Percentiles rank a stretch among this genome's conserved stretches.
Conservation (phyloP, 1,284 basidiomycete genomes). For the Malassezia sp. region DNA sequence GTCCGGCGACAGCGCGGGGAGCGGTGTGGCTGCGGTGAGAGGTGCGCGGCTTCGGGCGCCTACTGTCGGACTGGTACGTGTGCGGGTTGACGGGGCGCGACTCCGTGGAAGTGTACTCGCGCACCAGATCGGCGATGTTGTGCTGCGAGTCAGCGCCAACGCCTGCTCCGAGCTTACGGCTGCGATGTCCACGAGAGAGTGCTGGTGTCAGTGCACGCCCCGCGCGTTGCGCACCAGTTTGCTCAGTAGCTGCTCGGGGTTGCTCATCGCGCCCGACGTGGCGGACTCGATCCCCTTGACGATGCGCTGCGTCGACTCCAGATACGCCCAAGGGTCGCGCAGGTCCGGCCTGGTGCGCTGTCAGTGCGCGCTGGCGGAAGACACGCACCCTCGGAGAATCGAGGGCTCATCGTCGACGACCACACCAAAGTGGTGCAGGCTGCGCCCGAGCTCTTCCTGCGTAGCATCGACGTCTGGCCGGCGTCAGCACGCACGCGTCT, state of each 20-base stretch:
- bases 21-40: slow-evolving; percentile 17
- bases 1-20: slow-evolving; percentile 19
- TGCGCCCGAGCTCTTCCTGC: slow-evolving; percentile 32
- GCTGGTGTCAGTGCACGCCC: no score
- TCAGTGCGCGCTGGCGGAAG: no score
- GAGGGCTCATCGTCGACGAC: slow-evolving; percentile 39
- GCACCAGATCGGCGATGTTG: slow-evolving; percentile 31
- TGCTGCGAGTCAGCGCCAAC: no score
- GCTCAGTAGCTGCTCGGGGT: slow-evolving; percentile 31
- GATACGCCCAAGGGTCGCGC: slow-evolving; percentile 33
- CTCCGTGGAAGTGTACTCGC: slow-evolving; percentile 32
- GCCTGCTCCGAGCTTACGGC: slow-evolving; percentile 33
- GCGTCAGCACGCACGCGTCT: not conserved
- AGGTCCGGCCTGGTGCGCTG: slow-evolving; percentile 33
- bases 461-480: slow-evolving; percentile 26
- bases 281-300: slow-evolving; percentile 31
- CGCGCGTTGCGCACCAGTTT: no score
- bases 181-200: slow-evolving; percentile 37
- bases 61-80: not conserved
- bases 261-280: slow-evolving; percentile 19
- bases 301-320: slow-evolving; percentile 40
- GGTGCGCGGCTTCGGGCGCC: no score
- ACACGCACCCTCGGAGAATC: slow-evolving; percentile 35
- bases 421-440: slow-evolving; percentile 38
- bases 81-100: slow-evolving; percentile 30